phyloP scores from a whole-genome alignment of 768 basidiomycete species.

The Amanita jacksonii region DNA sequence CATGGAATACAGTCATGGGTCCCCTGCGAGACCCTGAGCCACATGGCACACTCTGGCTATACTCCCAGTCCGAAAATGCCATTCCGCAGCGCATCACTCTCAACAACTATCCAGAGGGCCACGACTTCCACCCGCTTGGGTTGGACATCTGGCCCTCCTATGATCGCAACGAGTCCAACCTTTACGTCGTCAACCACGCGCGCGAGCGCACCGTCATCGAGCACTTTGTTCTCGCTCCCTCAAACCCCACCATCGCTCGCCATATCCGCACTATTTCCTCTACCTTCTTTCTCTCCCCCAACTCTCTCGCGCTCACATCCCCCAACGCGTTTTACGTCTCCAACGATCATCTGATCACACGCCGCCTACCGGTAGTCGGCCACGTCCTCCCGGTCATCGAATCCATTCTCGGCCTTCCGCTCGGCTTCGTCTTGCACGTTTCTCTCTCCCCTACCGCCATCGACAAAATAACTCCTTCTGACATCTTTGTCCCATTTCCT shows the following conservation, averaged over 20 bases:
- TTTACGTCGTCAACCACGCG: conserved; percentile 67
- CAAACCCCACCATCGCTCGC: conserved; percentile 30
- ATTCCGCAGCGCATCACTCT: conserved; percentile 33
- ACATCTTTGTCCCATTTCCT: conserved; percentile 48
- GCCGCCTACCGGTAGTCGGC: conserved; percentile 47
- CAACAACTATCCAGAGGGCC: conserved; percentile 40
- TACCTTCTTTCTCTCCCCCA: conserved; percentile 53
- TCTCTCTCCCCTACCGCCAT: conserved; percentile 22
- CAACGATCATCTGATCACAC: conserved; percentile 64
- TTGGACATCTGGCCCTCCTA: conserved; percentile 46
- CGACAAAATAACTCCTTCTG: conserved; percentile 26
- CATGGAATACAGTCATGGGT: conserved; percentile 77
- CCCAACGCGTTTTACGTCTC: conserved; percentile 62
- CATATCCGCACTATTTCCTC: conserved; percentile 55
- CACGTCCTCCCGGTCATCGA: conserved; percentile 44
- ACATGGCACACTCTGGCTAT: conserved; percentile 54
- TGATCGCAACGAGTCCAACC: conserved; percentile 37
- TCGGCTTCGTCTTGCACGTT: conserved; percentile 52
- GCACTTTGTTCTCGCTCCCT: conserved; percentile 49
- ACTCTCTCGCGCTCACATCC: conserved; percentile 55
- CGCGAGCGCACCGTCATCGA: conserved; percentile 53
- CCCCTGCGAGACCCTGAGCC: conserved; percentile 50
- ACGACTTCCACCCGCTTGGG: conserved; percentile 70
- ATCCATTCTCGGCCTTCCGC: conserved; percentile 43
- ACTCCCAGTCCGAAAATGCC: conserved; percentile 23